These are phyloP conservation scores for Wickerhamiella kurtzmanii DNA, from an alignment of 805 yeast species.

Conservation along the genomic window DNA sequence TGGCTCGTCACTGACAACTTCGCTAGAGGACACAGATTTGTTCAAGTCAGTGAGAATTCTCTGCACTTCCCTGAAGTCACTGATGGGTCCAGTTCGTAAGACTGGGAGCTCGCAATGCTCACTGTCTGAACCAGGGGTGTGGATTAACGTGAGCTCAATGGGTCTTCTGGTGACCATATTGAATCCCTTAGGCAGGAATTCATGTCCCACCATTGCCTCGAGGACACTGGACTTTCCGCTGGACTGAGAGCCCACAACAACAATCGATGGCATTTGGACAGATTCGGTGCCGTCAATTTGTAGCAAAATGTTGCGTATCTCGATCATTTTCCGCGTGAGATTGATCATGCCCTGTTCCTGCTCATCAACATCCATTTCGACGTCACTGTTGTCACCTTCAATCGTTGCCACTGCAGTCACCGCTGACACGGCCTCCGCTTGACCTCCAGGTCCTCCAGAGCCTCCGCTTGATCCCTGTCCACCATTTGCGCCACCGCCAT, in stretches of 20 bases:
- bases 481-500: conserved; percentile 3
- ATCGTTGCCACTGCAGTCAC: conserved; percentile 46
- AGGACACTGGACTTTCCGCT: conserved; percentile 95
- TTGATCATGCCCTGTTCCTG: conserved; percentile 62
- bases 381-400: conserved; percentile 30
- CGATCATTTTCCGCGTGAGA: conserved; percentile 92
- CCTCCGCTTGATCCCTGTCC: neutral
- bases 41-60: conserved; percentile 76
- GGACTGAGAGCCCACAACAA: conserved; percentile 93
- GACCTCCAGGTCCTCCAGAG: conserved; percentile 15
- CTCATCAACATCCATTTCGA: conserved; percentile 34
- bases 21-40: conserved; percentile 77
- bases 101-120: conserved; percentile 92
- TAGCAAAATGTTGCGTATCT: conserved; percentile 67
- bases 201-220: conserved; percentile 96
- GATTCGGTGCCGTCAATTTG: conserved; percentile 65
- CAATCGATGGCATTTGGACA: conserved; percentile 81
- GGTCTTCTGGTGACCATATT: conserved; percentile 99
- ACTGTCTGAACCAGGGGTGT: conserved; percentile 67
- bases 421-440: conserved; percentile 23
- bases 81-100: conserved; percentile 54
- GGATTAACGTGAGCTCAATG: conserved; percentile 81
- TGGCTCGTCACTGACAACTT: conserved; percentile 86
- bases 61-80: conserved; percentile 82
- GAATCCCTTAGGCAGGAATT: conserved; percentile 89